Base-by-base conservation (phyloP, 2,329 filamentous ascomycete genomes). In the Phialophora verrucosa region DNA sequence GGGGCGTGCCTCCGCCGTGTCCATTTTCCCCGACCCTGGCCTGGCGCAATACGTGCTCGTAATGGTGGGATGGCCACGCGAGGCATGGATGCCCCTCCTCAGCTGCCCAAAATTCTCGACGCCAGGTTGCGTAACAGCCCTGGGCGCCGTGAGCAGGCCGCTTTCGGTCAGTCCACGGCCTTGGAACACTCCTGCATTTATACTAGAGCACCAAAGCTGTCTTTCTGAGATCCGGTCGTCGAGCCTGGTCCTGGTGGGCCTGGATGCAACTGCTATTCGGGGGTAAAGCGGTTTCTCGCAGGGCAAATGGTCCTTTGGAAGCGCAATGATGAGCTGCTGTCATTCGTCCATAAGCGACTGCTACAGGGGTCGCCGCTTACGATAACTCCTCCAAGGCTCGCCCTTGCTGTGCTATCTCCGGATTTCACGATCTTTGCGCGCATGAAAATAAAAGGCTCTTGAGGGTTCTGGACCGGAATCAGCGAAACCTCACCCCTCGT, bases 251-350 rank as follows among this genome's bases (percentile, higher is more conserved):
- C 50, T 54, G 25, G 50, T 7, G 8, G 31, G 5, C 50, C 53
- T 55, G 53, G 53, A 55, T 55, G n/a, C 17, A 55, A 25, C 29
- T 55, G 25, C 53, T 32, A 35, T 55, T 55, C 53, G 53, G 53
- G 53, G 53, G 29, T 55, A 55, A 35, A 55, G 29, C 53, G 53
- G 53, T 35, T 55, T 17, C 27, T 55, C 7, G 53, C n/a, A 29
- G 17, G 29, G 53, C 53, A 5, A 51, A 51, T 51, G 20, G 25
- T 51, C 32, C 32, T 35, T 47, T 29, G 25, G 53, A 55, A 20
- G 53, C 25, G 53, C 11, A 35, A 7, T 8, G 4, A 29, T n/a
- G 29, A 32, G 29, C 5, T 8, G 29, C 53, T 11, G 29, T 55
- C 29, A 55, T 55, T 55, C n/a, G 53, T 55, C 53, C 23, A 55